Conservation (phyloP, 2,329 filamentous ascomycete genomes). For the Fusarium sp. region DNA sequence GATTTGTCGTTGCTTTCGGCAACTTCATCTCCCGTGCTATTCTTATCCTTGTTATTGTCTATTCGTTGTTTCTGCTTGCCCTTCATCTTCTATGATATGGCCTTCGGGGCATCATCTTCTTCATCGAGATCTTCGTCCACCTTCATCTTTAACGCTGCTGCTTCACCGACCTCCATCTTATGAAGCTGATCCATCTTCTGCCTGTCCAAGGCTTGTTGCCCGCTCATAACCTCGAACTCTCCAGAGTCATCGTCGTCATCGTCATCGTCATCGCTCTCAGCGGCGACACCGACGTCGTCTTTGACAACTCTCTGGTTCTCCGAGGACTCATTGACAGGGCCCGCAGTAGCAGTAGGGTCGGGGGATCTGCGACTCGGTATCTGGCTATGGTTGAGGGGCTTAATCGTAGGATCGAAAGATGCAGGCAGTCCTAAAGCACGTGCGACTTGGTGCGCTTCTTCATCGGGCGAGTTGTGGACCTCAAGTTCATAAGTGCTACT, state of each 20-base stretch:
- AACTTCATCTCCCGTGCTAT: neutral
- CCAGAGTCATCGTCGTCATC: slow-evolving; percentile 53
- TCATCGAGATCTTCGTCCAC: slow-evolving; percentile 53
- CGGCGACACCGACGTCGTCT: slow-evolving; percentile 46
- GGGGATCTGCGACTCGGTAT: slow-evolving; percentile 17
- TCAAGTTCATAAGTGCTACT: slow-evolving; percentile 65
- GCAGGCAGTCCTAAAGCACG: slow-evolving; percentile 70
- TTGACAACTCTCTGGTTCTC: slow-evolving; percentile 37
- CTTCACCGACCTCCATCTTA: slow-evolving; percentile 68
- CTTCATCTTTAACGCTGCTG: slow-evolving; percentile 58
- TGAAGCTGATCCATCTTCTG: slow-evolving; percentile 62
- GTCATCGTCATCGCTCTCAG: slow-evolving; percentile 49
- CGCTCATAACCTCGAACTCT: slow-evolving; percentile 58
- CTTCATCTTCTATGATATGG: slow-evolving; percentile 46
- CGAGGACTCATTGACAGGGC: slow-evolving; percentile 15
- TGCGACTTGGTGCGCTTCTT: slow-evolving; percentile 72
- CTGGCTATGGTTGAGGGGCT: slow-evolving; percentile 56
- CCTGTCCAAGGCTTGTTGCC: slow-evolving; percentile 55
- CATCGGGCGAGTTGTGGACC: slow-evolving; percentile 63
- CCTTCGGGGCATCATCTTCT: slow-evolving; percentile 46
- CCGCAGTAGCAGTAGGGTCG: slow-evolving; percentile 25
- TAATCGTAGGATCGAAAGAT: slow-evolving; percentile 71
- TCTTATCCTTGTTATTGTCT: neutral
- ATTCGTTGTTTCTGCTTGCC: neutral
- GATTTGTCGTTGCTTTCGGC: neutral